Evolutionary conservation across 306 rosid genomes (phyloP).

Genomic region (Gastrolobium bilobum): DNA sequence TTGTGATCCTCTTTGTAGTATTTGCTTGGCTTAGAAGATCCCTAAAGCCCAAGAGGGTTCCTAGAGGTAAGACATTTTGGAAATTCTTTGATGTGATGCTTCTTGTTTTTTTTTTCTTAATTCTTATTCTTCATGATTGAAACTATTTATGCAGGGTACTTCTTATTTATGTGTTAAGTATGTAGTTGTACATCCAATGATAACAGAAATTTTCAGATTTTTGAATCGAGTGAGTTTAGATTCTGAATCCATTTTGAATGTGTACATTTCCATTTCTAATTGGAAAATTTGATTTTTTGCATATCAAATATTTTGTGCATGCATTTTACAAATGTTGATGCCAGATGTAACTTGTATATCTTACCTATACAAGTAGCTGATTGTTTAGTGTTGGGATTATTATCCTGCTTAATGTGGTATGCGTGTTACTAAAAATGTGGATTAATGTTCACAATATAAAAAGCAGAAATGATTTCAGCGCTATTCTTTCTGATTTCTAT

Average conservation of each 20-base stretch:
- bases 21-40: too few relatives aligned
- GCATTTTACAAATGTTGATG: conserved; percentile 17
- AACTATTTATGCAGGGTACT: too few relatives aligned
- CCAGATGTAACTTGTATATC: not conserved
- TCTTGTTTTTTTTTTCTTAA: too few relatives aligned
- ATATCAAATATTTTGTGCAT: conserved; percentile 3
- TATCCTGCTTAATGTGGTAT: not conserved
- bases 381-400: not conserved
- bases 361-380: conserved; percentile 7
- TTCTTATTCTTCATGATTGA: too few relatives aligned
- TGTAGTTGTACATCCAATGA: too few relatives aligned
- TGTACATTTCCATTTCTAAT: not conserved
- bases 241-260: not conserved
- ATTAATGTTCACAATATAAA: conserved; percentile 15
- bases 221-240: not conserved
- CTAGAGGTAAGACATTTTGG: too few relatives aligned
- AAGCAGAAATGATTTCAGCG: conserved; percentile 32
- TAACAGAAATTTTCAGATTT: not conserved
- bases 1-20: too few relatives aligned
- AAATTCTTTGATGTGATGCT: too few relatives aligned
- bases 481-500: conserved; percentile 20
- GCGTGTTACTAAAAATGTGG: not conserved
- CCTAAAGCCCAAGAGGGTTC: too few relatives aligned
- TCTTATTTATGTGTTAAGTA: too few relatives aligned
- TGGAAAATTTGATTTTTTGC: not conserved